Evolutionary conservation across 192 early-diverging fungal genomes (phyloP).

Genomic region (Coemansia asiatica): DNA sequence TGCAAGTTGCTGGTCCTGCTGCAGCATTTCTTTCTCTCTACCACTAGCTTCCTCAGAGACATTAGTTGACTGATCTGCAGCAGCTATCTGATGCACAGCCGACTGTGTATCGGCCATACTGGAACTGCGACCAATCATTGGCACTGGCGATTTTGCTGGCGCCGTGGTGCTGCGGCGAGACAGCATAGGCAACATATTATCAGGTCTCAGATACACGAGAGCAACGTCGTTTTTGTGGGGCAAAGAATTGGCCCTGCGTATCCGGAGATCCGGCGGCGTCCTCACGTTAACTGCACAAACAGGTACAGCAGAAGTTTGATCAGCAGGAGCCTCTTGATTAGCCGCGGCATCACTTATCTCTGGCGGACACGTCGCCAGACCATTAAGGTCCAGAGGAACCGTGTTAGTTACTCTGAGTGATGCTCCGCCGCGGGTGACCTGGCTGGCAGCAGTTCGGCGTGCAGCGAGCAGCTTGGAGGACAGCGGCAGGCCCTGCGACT

Average conservation of each 20-base stretch:
- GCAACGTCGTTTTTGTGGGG: too few species aligned
- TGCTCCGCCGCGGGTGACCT: neutral
- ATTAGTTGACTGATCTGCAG: too few species aligned
- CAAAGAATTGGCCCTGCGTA: too few species aligned
- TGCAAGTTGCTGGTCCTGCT: too few species aligned
- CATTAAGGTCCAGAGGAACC: neutral
- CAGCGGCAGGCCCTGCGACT: slow-evolving; percentile 47
- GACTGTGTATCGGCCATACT: neutral
- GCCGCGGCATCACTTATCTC: neutral
- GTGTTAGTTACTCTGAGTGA: neutral
- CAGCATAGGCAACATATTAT: too few species aligned
- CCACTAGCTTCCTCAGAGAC: too few species aligned
- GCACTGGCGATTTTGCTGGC: neutral
- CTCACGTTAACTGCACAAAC: neutral
- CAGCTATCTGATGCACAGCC: too few species aligned
- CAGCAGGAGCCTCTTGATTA: neutral
- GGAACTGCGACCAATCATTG: neutral
- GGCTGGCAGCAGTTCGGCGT: neutral
- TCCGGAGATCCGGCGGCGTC: too few species aligned
- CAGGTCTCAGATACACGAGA: too few species aligned
- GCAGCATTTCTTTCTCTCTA: too few species aligned
- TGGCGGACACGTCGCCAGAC: neutral
- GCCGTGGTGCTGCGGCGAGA: slow-evolving; percentile 5
- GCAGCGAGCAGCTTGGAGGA: slow-evolving; percentile 32
- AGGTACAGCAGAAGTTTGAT: neutral